Conservation (phyloP, 257 asterid genomes). For the Solanum lycopersicoides region DNA sequence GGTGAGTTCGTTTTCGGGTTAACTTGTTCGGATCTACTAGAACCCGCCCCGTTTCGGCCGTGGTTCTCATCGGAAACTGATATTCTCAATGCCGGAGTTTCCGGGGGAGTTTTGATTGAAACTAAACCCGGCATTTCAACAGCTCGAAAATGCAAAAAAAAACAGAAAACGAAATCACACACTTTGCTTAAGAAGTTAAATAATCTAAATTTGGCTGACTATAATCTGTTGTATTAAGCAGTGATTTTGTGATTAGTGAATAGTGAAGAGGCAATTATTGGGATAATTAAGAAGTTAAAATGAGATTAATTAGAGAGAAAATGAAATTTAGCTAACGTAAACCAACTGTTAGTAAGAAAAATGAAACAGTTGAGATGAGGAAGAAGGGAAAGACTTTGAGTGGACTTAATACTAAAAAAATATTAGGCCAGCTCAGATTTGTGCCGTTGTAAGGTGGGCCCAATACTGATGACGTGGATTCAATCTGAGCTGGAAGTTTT, state of each 20-base stretch:
- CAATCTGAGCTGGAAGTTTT: background rate
- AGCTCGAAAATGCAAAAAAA: background rate
- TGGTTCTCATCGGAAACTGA: conserved; percentile 40
- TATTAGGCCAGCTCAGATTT: background rate
- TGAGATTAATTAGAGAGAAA: background rate
- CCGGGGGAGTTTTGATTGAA: conserved; percentile 78
- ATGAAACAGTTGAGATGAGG: background rate
- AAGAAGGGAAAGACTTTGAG: background rate
- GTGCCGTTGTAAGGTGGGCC: background rate
- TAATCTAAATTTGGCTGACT: background rate
- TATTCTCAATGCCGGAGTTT: conserved; percentile 55
- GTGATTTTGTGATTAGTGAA: background rate
- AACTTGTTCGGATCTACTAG: conserved; percentile 47
- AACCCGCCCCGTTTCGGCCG: conserved; percentile 35
- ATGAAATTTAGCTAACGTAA: background rate
- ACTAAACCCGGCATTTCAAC: conserved; percentile 74
- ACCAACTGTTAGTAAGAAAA: background rate
- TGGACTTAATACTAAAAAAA: background rate
- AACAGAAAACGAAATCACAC: too few species aligned
- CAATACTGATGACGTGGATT: background rate
- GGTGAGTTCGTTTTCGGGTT: conserved; percentile 51
- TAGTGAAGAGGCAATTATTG: background rate
- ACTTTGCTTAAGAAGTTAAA: background rate
- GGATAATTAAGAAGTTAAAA: background rate
- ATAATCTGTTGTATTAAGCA: background rate